Evolutionary conservation across 345 rosid genomes (phyloP).

Genomic region (Pistacia atlantica): DNA sequence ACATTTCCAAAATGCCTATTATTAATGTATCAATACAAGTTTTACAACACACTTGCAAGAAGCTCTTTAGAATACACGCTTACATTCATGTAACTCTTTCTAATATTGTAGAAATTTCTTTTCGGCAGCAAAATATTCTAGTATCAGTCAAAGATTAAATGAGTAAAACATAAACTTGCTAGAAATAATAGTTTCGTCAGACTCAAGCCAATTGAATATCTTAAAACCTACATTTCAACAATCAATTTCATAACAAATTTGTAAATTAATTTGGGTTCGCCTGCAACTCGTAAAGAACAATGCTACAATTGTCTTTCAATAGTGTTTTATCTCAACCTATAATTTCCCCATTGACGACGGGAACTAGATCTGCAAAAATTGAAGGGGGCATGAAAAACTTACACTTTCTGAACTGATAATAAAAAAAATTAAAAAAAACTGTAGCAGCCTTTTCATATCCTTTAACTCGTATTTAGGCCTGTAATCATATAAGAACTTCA

Average conservation of each 20-base stretch:
- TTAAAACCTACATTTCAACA: background rate
- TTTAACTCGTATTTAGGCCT: conserved; percentile 1
- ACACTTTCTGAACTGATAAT: background rate
- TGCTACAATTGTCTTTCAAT: background rate
- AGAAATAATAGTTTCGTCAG: background rate
- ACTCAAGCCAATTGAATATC: background rate
- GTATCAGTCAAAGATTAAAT: too few species aligned
- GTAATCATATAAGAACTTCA: conserved; percentile 11
- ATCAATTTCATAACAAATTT: background rate
- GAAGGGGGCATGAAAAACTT: background rate
- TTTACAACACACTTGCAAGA: too few species aligned
- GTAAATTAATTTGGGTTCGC: background rate
- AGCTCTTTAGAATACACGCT: too few species aligned
- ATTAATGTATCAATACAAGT: too few species aligned
- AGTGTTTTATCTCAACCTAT: conserved; percentile 1
- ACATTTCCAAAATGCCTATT: too few species aligned
- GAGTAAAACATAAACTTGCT: too few species aligned
- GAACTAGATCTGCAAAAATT: background rate
- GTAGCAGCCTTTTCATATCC: conserved; percentile 6
- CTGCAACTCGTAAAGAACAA: conserved; percentile 3
- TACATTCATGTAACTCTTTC: too few species aligned
- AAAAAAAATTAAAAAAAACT: background rate
- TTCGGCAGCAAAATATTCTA: too few species aligned
- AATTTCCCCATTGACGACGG: conserved; percentile 11
- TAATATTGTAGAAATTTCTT: too few species aligned